phyloP scores from a whole-genome alignment of 2,329 filamentous ascomycete genomes.

The Neobulgaria alba region DNA sequence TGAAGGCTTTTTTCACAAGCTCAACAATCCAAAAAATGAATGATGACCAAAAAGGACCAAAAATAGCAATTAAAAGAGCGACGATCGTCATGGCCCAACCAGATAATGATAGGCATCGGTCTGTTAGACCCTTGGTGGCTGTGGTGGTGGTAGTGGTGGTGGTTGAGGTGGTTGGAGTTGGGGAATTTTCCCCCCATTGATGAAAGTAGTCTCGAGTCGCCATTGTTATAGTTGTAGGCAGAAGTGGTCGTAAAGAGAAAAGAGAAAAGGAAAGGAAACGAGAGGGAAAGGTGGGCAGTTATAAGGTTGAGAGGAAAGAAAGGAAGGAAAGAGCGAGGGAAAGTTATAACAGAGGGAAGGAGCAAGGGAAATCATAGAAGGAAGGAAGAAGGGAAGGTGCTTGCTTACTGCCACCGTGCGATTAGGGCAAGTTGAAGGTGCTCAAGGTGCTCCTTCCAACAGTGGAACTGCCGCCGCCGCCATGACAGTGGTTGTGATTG shows the following conservation, averaged over 20 bases:
- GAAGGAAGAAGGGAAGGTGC: slow-evolving; percentile 6
- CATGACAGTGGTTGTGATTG: slow-evolving; percentile 10
- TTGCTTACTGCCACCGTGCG: slow-evolving; percentile 11
- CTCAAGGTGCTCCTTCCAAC: slow-evolving; percentile 10
- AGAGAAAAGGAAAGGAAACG: slow-evolving; percentile 11
- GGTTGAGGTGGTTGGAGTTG: slow-evolving; percentile 1
- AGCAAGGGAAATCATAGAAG: slow-evolving; percentile 8
- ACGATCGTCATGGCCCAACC: slow-evolving; percentile 9
- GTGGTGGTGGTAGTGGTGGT: background rate
- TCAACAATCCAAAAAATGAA: slow-evolving; percentile 5
- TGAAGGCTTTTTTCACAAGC: slow-evolving; percentile 5
- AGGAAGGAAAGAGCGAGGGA: slow-evolving; percentile 7
- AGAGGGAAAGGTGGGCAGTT: slow-evolving; percentile 7
- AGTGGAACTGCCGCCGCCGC: slow-evolving; percentile 7
- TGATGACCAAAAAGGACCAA: slow-evolving; percentile 5
- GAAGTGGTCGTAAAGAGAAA: slow-evolving; percentile 7
- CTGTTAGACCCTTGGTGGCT: slow-evolving; percentile 4
- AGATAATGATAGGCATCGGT: slow-evolving; percentile 8
- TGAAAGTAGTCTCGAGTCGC: too few relatives aligned
- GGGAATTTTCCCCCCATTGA: too few relatives aligned
- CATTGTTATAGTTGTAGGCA: slow-evolving; percentile 1
- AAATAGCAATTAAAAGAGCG: slow-evolving; percentile 1
- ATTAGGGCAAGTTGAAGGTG: slow-evolving; percentile 10
- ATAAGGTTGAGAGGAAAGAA: slow-evolving; percentile 7
- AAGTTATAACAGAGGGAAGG: slow-evolving; percentile 8